Percentiles rank a stretch among this genome's conserved stretches.
Conservation (phyloP, 1,284 basidiomycete species). For the Apiotrichum gamsii region DNA sequence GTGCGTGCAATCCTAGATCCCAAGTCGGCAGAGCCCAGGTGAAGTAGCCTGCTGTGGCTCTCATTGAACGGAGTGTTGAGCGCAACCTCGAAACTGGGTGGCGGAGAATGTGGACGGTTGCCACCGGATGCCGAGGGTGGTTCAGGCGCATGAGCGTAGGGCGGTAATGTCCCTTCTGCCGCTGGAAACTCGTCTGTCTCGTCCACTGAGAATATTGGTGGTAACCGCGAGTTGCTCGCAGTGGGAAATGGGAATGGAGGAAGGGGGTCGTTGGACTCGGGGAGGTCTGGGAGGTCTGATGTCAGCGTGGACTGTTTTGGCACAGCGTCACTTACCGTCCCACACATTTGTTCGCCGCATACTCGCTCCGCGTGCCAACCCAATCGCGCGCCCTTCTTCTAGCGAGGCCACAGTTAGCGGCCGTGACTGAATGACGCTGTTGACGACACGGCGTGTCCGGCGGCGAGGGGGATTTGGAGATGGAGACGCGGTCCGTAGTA, state of each 20-base stretch:
- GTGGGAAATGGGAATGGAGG: conserved; percentile 41
- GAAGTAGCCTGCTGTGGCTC: no score
- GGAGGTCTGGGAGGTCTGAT: conserved; percentile 29
- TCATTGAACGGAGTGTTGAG: no score
- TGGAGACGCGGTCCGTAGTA: background rate
- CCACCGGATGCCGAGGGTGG: background rate
- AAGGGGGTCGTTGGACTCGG: conserved; percentile 35
- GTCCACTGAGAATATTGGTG: conserved; percentile 24
- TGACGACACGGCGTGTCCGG: conserved; percentile 3
- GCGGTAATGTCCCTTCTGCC: no score
- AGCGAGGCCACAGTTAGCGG: conserved; percentile 27
- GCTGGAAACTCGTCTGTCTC: background rate
- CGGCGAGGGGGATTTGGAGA: background rate
- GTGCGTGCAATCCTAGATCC: no score
- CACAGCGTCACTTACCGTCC: conserved; percentile 33
- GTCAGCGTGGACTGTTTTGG: background rate
- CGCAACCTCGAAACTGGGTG: conserved; percentile 26
- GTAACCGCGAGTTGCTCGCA: conserved; percentile 23
- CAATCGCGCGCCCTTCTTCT: conserved; percentile 38
- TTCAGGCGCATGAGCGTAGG: background rate
- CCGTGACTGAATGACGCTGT: conserved; percentile 6
- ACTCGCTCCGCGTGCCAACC: conserved; percentile 39
- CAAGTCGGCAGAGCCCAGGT: no score
- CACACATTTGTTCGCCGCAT: conserved; percentile 43
- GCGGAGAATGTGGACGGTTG: conserved; percentile 28